Evolutionary conservation across 768 basidiomycete genomes (phyloP), one percentile per base, ranked within the genome.

Genomic region (Amanita muscaria): DNA sequence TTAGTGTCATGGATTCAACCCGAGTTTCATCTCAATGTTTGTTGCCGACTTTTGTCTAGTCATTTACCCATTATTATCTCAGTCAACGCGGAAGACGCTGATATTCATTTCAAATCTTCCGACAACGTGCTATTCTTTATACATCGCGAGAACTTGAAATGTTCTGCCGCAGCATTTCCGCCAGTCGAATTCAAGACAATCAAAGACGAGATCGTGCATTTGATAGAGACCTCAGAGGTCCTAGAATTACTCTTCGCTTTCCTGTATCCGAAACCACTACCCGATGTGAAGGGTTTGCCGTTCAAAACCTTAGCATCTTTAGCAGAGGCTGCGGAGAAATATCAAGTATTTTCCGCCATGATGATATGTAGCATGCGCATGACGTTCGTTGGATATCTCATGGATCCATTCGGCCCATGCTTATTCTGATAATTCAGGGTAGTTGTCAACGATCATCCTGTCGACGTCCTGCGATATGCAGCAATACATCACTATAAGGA

Each of bases 321-420:
- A 10, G 52, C 53, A 3, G 56, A 57, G 39, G 58, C 58, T 4
- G 58, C 53, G 9, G 53, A 59, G 40, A 57, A 56, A 31, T 59
- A 59, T 27, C 42, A 37, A 5, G 52, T 56, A 9, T 59, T 49
- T 40, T 45, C 47, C 12, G 56, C 58, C 25, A 59, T 59, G 53
- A 54, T 51, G 15, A 37, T 50, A 4, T 56, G 52, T 24, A 35
- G 40, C 4, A 50, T 53, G 6, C 18, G 35, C 14, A 51, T 59
- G 50, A 36, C 42, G 58, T 55, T 29, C 22, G 44, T 37, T 37
- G 25, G 7, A n/a, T 16, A 24, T 16, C 18, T 16, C 16, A 18
- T 43, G 9, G 1, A n/a, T n/a, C n/a, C n/a, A n/a, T n/a, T n/a
- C n/a, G n/a, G n/a, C n/a, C n/a, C n/a, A n/a, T n/a, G n/a, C n/a